Evolutionary conservation across 805 yeast genomes (phyloP), one percentile per base, ranked within the genome.

Genomic region (Tetrapisispora taiwanensis): DNA sequence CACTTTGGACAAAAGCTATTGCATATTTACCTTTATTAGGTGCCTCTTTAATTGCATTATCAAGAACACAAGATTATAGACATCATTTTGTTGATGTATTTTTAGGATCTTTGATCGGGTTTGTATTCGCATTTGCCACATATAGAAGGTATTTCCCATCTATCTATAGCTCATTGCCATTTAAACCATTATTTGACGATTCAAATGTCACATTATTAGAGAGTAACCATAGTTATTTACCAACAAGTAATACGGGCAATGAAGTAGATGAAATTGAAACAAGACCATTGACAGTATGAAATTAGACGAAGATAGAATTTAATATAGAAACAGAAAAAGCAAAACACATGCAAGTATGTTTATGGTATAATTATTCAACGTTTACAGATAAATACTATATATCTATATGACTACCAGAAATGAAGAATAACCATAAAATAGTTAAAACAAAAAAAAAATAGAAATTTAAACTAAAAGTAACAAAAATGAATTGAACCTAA

Each of bases 31-130:
- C 92, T 2, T 56, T 74, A 1, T 53, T 86, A 5, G 72, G 83
- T 7, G 96, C 97, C 0, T 56, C 74, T 1, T 71, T 81, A 50
- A 79, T 90, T 52, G 97, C 97, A 0, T 63, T 85, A 37, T 78
- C 92, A 33, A 74, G 98, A 54, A 85, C 95, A 0, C 82, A 84
- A 55, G 98, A 90, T 64, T 89, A 89, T 65, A 74, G 97, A 60
- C 98, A 90, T 58, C 97, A 90, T 64, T 87, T 85, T 58, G 69
- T 84, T 15, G 98, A 90, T 62, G 82, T 92, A 1, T 53, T 83
- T 1, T 56, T 81, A 14, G 98, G 98, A 3, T 69, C 83, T 26
- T 15, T 69, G 1, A 57, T 90, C 3, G 98, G 98, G 1, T 49
- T 66, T 4, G 46, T 67, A 2, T 63, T 81, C 30, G 90, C 89